Evolutionary conservation across 352 stramenopile genomes (phyloP).

Genomic region (Globisporangium splendens): DNA sequence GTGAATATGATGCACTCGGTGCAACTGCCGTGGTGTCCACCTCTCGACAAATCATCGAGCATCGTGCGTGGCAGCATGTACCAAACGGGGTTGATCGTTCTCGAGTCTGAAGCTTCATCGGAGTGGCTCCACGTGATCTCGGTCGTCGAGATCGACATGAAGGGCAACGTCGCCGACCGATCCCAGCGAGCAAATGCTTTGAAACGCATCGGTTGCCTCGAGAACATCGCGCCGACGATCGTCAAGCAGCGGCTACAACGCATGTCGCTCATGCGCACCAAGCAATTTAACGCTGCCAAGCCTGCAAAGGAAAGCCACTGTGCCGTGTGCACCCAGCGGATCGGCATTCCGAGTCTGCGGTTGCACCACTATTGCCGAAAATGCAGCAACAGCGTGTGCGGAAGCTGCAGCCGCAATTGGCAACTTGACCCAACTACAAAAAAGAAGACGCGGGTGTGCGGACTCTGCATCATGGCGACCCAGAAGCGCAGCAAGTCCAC

Average conservation of each 20-base stretch:
- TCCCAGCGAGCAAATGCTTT: conserved; percentile 13
- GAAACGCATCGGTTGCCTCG: conserved; percentile 9
- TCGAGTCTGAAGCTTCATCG: conserved; percentile 22
- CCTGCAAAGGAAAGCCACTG: conserved; percentile 13
- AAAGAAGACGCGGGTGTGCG: conserved; percentile 20
- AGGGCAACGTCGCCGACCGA: conserved; percentile 16
- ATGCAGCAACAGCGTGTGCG: conserved; percentile 16
- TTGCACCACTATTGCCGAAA: conserved; percentile 17
- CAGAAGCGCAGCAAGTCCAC: no score
- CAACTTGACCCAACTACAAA: neutral
- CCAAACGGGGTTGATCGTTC: conserved; percentile 30
- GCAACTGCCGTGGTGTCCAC: conserved; percentile 45
- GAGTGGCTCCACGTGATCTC: conserved; percentile 24
- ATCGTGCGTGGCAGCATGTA: conserved; percentile 34
- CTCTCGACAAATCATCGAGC: conserved; percentile 27
- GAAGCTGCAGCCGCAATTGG: conserved; percentile 17
- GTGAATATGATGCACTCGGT: conserved; percentile 59
- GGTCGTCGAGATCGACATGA: conserved; percentile 26
- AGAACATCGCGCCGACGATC: conserved; percentile 8
- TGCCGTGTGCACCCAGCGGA: conserved; percentile 15
- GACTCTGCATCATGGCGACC: conserved; percentile 9
- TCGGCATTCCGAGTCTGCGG: conserved; percentile 15
- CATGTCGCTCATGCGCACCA: conserved; percentile 16
- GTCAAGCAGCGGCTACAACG: conserved; percentile 16
- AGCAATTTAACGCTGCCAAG: conserved; percentile 14